Conservation (phyloP, 768 basidiomycete species). For the Pleurotus sapidus region DNA sequence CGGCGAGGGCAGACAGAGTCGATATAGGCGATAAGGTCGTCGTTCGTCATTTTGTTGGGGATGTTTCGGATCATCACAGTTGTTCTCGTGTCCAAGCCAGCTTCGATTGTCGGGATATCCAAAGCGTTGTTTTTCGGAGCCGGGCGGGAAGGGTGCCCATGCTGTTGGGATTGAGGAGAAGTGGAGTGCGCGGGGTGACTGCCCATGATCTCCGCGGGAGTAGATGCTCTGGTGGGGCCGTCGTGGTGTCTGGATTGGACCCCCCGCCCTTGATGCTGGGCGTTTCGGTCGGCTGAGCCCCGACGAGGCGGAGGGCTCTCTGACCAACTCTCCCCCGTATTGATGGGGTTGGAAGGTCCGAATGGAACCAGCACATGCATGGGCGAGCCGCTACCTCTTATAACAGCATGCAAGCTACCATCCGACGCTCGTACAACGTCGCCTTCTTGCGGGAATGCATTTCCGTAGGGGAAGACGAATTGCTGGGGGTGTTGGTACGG, state of each 20-base stretch:
- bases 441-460: neutral
- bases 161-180: neutral
- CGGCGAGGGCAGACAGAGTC: constrained; percentile 67
- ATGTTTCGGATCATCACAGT: constrained; percentile 93
- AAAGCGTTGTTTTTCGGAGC: constrained; percentile 48
- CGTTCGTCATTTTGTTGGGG: constrained; percentile 87
- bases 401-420: neutral
- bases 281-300: no score
- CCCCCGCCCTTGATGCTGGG: neutral
- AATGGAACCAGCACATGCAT: no score
- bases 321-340: neutral
- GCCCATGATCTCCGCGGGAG: neutral
- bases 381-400: neutral
- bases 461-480: no score
- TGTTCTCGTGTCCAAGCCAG: constrained; percentile 75
- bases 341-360: neutral
- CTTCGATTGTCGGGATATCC: constrained; percentile 69
- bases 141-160: neutral
- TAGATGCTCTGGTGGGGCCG: neutral
- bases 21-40: constrained; percentile 66
- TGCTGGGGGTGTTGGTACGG: no score
- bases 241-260: neutral
- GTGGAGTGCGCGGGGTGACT: neutral
- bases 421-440: neutral
- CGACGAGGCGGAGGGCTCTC: neutral